phyloP scores from a whole-genome alignment of 2,329 filamentous ascomycete species.

The Verticillium dahliae region DNA sequence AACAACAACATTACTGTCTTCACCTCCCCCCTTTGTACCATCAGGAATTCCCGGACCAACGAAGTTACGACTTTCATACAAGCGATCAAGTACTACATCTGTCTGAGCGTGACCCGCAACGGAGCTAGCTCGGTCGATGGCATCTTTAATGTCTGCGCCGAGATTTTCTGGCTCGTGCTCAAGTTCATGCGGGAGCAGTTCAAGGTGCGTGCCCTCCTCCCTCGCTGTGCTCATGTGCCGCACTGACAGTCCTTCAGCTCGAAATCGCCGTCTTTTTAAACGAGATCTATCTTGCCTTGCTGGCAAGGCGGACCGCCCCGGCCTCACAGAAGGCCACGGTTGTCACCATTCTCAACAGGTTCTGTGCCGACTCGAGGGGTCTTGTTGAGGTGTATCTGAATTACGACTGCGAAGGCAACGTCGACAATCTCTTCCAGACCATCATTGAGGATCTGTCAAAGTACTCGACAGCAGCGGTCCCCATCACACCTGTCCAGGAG shows the following conservation, averaged over 20 bases:
- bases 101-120: slow-evolving; percentile 89
- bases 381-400: slow-evolving; percentile 95
- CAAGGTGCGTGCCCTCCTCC: slow-evolving; percentile 53
- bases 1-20: slow-evolving; percentile 93
- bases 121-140: slow-evolving; percentile 86
- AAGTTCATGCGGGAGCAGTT: slow-evolving; percentile 89
- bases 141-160: slow-evolving; percentile 92
- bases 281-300: slow-evolving; percentile 88
- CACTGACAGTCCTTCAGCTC: slow-evolving; percentile 49
- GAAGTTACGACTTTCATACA: slow-evolving; percentile 87
- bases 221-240: background rate
- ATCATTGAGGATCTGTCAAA: slow-evolving; percentile 91
- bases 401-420: slow-evolving; percentile 91
- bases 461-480: slow-evolving; percentile 72
- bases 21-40: slow-evolving; percentile 84
- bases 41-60: slow-evolving; percentile 82
- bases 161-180: slow-evolving; percentile 97
- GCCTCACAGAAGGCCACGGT: slow-evolving; percentile 90
- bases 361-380: slow-evolving; percentile 80
- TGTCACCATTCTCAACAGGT: slow-evolving; percentile 73
- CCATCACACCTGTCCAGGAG: slow-evolving; percentile 70
- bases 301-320: slow-evolving; percentile 82
- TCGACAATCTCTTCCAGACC: slow-evolving; percentile 95
- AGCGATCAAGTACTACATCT: slow-evolving; percentile 94
- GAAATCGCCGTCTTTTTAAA: slow-evolving; percentile 97